phyloP scores from a whole-genome alignment of 2,329 filamentous ascomycete species.

The Coniella lustricola region DNA sequence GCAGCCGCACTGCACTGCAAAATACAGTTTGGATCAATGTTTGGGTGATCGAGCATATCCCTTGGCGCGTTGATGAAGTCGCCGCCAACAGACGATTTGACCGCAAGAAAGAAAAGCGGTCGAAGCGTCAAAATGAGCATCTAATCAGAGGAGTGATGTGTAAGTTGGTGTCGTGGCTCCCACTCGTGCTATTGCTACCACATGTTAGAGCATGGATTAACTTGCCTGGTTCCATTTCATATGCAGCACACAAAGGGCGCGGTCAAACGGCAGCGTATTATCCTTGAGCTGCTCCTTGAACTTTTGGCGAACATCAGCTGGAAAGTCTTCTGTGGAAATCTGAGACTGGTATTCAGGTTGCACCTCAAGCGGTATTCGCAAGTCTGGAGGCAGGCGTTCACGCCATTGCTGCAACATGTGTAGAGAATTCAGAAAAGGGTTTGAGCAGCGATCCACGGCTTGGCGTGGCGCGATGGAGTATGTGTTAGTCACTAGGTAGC shows the following conservation, averaged over 20 bases:
- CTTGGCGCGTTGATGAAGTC: constrained; percentile 25
- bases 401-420: constrained; percentile 32
- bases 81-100: constrained; percentile 39
- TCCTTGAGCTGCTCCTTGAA: not conserved
- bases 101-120: constrained; percentile 39
- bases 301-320: constrained; percentile 20
- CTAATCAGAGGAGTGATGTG: constrained; percentile 22
- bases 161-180: too few species aligned
- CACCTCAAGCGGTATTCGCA: constrained; percentile 30
- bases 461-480: constrained; percentile 30
- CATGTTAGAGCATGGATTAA: not conserved
- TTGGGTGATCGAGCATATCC: constrained; percentile 23
- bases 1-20: constrained; percentile 37
- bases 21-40: constrained; percentile 23
- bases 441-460: not conserved
- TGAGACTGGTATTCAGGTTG: constrained; percentile 21
- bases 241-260: constrained; percentile 38
- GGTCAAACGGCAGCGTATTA: constrained; percentile 24
- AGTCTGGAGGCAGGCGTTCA: constrained; percentile 19
- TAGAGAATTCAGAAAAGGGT: constrained; percentile 32
- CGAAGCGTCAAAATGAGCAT: constrained; percentile 42
- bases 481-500: constrained; percentile 41
- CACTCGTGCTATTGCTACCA: too few species aligned
- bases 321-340: constrained; percentile 3
- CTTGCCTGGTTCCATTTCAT: constrained; percentile 40